Evolutionary conservation across 2,329 filamentous ascomycete species (phyloP).

Genomic region (Talaromyces pinophilus): DNA sequence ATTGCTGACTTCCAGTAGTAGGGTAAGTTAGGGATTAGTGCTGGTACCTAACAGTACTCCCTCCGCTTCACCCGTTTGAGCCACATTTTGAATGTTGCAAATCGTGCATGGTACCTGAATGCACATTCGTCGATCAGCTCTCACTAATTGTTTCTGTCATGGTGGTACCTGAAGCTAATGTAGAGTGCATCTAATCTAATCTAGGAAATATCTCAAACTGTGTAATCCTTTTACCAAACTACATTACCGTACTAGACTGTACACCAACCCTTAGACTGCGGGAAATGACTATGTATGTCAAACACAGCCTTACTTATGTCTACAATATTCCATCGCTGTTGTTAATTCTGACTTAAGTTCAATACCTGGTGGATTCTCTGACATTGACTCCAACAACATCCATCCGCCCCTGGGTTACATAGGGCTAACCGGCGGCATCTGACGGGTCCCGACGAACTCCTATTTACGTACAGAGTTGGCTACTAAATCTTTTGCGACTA

Average conservation of each 20-base stretch:
- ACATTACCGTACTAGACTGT: background rate
- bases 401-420: conserved; percentile 10
- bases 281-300: background rate
- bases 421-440: background rate
- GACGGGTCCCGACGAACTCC: background rate
- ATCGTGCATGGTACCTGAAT: background rate
- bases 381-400: background rate
- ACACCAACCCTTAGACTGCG: background rate
- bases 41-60: background rate
- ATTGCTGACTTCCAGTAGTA: conserved; percentile 16
- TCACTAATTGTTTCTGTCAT: background rate
- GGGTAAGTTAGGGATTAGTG: background rate
- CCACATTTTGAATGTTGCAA: background rate
- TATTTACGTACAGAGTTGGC: background rate
- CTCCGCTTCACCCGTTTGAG: background rate
- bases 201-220: background rate
- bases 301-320: background rate
- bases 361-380: too few species aligned
- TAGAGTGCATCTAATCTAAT: background rate
- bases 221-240: background rate
- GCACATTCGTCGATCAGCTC: background rate
- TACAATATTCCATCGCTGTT: background rate
- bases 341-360: too few species aligned
- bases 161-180: background rate
- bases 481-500: background rate